Conservation (phyloP, 345 rosid genomes). For the Brassica carinata region DNA sequence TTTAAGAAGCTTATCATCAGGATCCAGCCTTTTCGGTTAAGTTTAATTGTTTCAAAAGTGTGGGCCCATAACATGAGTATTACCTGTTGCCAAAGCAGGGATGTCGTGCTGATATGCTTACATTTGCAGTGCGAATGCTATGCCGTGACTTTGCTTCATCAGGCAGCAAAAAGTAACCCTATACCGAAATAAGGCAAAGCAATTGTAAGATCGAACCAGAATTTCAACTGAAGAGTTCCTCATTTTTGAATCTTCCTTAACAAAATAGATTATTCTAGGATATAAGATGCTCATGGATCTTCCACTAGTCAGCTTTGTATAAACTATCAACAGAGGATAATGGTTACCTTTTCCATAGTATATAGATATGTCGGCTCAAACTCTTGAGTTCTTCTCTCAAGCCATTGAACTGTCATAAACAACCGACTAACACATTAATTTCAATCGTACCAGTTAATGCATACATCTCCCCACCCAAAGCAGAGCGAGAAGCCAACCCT, state of each 20-base stretch:
- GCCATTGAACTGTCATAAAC: conserved; percentile 67
- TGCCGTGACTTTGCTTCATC: conserved; percentile 83
- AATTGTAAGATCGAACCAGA: conserved; percentile 11
- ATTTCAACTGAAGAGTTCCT: not conserved
- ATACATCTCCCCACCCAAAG: conserved; percentile 10
- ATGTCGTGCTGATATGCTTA: conserved; percentile 89
- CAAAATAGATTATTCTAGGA: not conserved
- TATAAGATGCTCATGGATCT: conserved; percentile 18
- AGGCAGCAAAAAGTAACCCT: conserved; percentile 93
- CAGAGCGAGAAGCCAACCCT: not conserved
- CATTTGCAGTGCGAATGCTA: conserved; percentile 76
- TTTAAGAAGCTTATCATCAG: conserved; percentile 15
- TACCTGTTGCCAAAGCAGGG: conserved; percentile 99
- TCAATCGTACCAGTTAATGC: not conserved
- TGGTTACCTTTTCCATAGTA: conserved; percentile 84
- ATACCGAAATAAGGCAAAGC: conserved; percentile 18
- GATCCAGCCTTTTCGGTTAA: not conserved
- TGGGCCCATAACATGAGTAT: conserved; percentile 15
- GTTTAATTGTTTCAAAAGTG: conserved; percentile 1
- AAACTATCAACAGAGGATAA: not conserved
- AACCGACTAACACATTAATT: conserved; percentile 8
- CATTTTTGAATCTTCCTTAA: conserved; percentile 10
- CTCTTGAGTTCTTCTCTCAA: conserved; percentile 73
- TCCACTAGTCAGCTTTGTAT: not conserved
- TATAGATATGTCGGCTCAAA: conserved; percentile 91